Evolutionary conservation across 2,329 filamentous ascomycete species (phyloP).

Genomic region (Drechslera avenae): DNA sequence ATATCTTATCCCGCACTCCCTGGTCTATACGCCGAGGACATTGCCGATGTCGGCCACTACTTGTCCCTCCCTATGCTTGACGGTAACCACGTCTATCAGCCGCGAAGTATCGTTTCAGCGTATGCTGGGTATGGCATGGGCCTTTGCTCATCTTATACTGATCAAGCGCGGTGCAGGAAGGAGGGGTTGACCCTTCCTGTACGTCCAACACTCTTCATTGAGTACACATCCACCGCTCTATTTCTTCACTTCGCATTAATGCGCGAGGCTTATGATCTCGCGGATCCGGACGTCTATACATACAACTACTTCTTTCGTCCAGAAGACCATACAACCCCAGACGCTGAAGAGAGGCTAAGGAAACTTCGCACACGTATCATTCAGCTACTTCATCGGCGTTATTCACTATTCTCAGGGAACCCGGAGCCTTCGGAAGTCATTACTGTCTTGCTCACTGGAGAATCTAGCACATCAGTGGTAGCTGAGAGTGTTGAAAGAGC

Average conservation of each 20-base stretch:
- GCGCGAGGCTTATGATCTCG: slow-evolving; percentile 10
- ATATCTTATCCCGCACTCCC: slow-evolving; percentile 12
- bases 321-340: neutral
- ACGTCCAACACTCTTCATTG: slow-evolving; percentile 8
- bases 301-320: neutral
- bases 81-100: slow-evolving; percentile 5
- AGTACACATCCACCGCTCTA: slow-evolving; percentile 8
- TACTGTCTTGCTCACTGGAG: slow-evolving; percentile 8
- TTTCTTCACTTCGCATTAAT: slow-evolving; percentile 8
- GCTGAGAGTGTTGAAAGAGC: neutral
- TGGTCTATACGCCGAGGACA: slow-evolving; percentile 13
- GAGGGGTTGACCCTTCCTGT: slow-evolving; percentile 7
- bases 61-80: slow-evolving; percentile 4
- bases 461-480: neutral
- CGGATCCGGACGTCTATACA: neutral
- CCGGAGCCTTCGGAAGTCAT: neutral
- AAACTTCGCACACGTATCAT: too few relatives aligned
- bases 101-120: slow-evolving; percentile 6
- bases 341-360: too few relatives aligned
- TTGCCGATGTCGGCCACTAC: slow-evolving; percentile 1
- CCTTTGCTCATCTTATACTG: slow-evolving; percentile 4
- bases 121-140: slow-evolving; percentile 17
- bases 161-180: slow-evolving; percentile 5
- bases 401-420: neutral
- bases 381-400: too few relatives aligned